Conservation (phyloP, 2,329 filamentous ascomycete genomes). For the Fusarium coffeatum region DNA sequence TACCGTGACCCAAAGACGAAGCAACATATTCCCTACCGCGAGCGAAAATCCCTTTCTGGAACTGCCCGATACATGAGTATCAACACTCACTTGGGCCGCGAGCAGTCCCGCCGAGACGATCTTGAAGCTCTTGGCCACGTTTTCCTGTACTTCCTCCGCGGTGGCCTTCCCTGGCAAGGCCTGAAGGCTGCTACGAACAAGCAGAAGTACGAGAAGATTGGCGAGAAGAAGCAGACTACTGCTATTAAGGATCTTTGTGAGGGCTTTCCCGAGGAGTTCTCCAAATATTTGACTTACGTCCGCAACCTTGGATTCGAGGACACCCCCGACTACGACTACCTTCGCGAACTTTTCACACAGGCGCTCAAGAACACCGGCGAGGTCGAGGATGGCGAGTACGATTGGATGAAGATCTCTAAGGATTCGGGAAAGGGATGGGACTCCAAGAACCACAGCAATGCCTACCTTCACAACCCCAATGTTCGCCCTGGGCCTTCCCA, state of each 20-base stretch:
- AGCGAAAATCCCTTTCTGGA: constrained; percentile 95
- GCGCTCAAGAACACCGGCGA: constrained; percentile 94
- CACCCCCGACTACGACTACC: constrained; percentile 97
- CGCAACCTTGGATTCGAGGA: constrained; percentile 98
- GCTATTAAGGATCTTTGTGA: constrained; percentile 97
- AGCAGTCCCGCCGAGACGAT: constrained; percentile 96
- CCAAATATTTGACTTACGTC: constrained; percentile 96
- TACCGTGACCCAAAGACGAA: constrained; percentile 99
- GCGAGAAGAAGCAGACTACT: constrained; percentile 99
- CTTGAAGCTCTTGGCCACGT: constrained; percentile 86
- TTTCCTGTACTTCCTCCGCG: constrained; percentile 80
- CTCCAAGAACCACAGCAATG: constrained; percentile 72
- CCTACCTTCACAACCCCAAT: constrained; percentile 79
- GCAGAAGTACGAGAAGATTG: constrained; percentile 99
- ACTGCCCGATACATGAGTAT: constrained; percentile 99
- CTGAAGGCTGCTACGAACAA: constrained; percentile 82
- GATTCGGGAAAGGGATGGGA: constrained; percentile 90
- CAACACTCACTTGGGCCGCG: constrained; percentile 96
- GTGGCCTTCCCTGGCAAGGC: constrained; percentile 77
- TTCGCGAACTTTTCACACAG: constrained; percentile 95
- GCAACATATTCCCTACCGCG: constrained; percentile 97
- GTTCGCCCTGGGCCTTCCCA: constrained; percentile 82
- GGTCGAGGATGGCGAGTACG: constrained; percentile 97
- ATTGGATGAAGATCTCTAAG: constrained; percentile 98
- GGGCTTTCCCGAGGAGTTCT: constrained; percentile 96